phyloP scores from a whole-genome alignment of 768 basidiomycete genomes.

The Trametes coccinea region DNA sequence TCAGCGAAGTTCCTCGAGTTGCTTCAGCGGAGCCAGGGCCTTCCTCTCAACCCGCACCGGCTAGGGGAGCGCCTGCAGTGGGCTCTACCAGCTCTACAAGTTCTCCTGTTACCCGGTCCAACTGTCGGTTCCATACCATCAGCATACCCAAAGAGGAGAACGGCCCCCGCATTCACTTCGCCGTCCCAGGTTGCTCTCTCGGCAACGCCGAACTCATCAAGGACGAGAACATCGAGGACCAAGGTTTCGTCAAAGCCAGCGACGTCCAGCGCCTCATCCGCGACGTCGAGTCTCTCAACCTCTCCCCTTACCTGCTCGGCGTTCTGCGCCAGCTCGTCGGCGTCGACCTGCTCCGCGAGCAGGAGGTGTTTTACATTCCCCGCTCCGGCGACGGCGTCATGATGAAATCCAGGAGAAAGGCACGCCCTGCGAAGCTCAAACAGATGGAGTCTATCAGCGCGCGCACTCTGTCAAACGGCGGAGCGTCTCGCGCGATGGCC shows the following conservation, averaged over 20 bases:
- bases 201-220: conserved; percentile 54
- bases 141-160: conserved; percentile 56
- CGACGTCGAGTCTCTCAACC: conserved; percentile 50
- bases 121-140: conserved; percentile 71
- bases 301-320: conserved; percentile 55
- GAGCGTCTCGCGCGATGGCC: background rate
- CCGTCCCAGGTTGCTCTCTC: conserved; percentile 70
- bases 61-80: background rate
- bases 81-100: conserved; percentile 22
- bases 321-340: conserved; percentile 63
- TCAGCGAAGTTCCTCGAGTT: background rate
- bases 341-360: conserved; percentile 61
- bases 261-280: conserved; percentile 46
- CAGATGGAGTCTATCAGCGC: conserved; percentile 19
- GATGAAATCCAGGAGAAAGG: background rate
- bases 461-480: conserved; percentile 1
- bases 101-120: conserved; percentile 63
- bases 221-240: conserved; percentile 58
- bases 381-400: conserved; percentile 43
- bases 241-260: conserved; percentile 54
- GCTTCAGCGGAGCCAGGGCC: conserved; percentile 11
- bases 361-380: conserved; percentile 66
- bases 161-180: conserved; percentile 56
- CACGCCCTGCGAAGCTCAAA: background rate
- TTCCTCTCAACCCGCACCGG: conserved; percentile 15